These are phyloP conservation scores for Solanum pinnatisectum DNA, from an alignment of 257 asterid species.

Conservation along the genomic window DNA sequence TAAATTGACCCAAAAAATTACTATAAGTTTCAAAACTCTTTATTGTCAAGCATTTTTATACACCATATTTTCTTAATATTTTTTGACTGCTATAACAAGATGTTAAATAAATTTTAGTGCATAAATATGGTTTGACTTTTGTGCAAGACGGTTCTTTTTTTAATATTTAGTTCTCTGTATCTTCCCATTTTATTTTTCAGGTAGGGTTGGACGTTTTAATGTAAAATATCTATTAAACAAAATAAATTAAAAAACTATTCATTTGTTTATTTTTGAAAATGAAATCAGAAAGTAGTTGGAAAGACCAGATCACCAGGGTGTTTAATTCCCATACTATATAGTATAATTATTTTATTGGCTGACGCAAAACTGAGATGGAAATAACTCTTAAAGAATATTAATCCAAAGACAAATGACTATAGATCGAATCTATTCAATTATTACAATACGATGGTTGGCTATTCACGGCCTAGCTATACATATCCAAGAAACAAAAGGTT, in stretches of 20 bases:
- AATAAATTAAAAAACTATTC: neutral
- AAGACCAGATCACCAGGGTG: neutral
- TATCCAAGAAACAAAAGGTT: too few species aligned
- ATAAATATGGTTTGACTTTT: neutral
- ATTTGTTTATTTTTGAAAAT: neutral
- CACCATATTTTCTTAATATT: neutral
- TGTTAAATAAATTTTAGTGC: neutral
- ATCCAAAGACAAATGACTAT: neutral
- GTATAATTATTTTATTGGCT: neutral
- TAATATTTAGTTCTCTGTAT: neutral
- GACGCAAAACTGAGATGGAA: neutral
- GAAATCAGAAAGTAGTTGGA: neutral
- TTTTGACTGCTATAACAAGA: neutral
- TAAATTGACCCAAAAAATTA: neutral
- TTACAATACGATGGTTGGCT: too few species aligned
- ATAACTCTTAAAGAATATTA: neutral
- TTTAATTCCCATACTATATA: neutral
- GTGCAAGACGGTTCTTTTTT: neutral
- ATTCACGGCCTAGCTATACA: too few species aligned
- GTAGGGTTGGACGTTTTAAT: neutral
- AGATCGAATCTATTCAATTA: too few species aligned
- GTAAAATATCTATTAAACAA: neutral
- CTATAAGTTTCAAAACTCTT: neutral
- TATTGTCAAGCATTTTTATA: neutral
- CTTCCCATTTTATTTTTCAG: neutral